Base-by-base conservation (phyloP, 192 early-diverging fungal species). In the Coemansia sp. region DNA sequence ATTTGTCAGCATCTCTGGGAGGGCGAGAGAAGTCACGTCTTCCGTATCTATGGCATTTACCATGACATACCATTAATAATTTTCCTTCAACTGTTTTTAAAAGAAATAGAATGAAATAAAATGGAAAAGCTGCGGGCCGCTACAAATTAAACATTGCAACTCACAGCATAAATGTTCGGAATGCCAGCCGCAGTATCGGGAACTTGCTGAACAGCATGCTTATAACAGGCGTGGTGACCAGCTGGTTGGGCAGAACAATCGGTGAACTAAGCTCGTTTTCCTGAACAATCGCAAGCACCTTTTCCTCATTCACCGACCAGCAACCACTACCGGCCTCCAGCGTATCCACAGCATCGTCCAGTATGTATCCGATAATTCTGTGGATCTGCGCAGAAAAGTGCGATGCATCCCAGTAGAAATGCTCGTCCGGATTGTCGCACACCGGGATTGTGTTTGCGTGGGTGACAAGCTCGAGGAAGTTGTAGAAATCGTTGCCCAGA, bases 401-500 rank as follows among this genome's bases (percentile, higher is more conserved):
- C 61, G 80, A 77, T 3, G 76, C 75, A 41, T 83, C 80, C 75
- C 76, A 83, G 57, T 83, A 83, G 22, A 78, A 83, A 6, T 83
- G 78, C 49, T 74, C 73, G 11, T 83, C 80, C 15, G 80, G 80
- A 18, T 68, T 78, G 8, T 83, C 76, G 65, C 80, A 83, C 41
- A 83, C 63, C 0, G 80, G 80, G 19, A 83, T 78, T 8, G 75
- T 83, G 51, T 82, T 76, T 15, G 79, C 79, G 41, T 82, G 79
- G 5, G 79, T 73, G 40, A 82, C 79, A 13, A 82, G 79, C 58
- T 82, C 79, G 39, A 82, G 67, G 47, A 82, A 82, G 59, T 82
- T 82, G 74, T 82, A 82, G 72, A 82, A 82, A 57, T 82, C 79
- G 49, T 76, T 82, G 41, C 79, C 79, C 65, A 82, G 47, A 41